Evolutionary conservation across 73 alveolate genomes (phyloP), one percentile per base, ranked within the genome.

Genomic region (Diophrys appendiculata): DNA sequence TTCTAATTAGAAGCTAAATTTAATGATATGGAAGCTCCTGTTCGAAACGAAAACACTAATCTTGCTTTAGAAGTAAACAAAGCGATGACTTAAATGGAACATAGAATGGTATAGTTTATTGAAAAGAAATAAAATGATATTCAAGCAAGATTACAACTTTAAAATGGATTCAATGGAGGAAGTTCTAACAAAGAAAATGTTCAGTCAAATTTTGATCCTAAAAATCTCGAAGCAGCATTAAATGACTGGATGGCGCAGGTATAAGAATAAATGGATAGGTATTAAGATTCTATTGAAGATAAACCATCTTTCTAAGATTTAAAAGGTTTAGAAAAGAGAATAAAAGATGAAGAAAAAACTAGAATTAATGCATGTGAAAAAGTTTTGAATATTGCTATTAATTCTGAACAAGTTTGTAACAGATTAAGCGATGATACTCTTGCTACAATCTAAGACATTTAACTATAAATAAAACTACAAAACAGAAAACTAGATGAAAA

Each of bases 341-440:
- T 43, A 5, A 11, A 5, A 11, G n/a, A 11, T 43, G 60, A 43
- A 43, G 5, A 5, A 11, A 43, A 43, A 43, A 43, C 5, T 18
- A 5, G 60, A 43, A 43, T 18, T 18, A 43, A 68, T 26, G 81
- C 72, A 43, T 25, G 52, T 29, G 85, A 76, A 24, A 11, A 76
- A 33, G 68, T 76, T 28, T 68, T 76, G 1, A 25, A 67, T 32
- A 78, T 78, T 5, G 87, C 80, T 30, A 13, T 24, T 67, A 78
- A 78, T 28, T 79, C 87, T 1, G 87, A 78, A 69, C 33, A 65
- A 35, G 52, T 68, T 13, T 32, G 87, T 29, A 68, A 29, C 33
- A 78, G 72, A 52, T 11, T 78, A 23, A 33, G 72, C 18, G 87
- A 78, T 34, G 87, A 78, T 25, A 72, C 80, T 18, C 60, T 43